Evolutionary conservation across 768 basidiomycete genomes (phyloP).

Genomic region (Rickenella mellea): DNA sequence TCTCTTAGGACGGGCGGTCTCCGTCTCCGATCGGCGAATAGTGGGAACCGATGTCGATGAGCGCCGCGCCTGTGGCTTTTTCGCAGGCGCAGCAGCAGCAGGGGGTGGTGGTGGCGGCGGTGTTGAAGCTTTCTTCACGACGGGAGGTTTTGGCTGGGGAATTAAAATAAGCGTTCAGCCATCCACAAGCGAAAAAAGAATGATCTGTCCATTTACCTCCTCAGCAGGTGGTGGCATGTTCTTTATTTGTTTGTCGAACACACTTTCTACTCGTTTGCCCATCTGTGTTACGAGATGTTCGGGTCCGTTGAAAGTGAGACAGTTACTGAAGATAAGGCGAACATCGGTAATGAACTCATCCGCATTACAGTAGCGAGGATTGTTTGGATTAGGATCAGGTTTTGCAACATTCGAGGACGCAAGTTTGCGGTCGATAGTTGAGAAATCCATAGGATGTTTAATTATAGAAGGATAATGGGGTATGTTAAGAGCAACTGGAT

Average conservation of each 20-base stretch:
- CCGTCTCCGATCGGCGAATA: conserved; percentile 70
- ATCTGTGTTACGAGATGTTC: conserved; percentile 73
- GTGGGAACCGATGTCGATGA: conserved; percentile 75
- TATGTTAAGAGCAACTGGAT: conserved; percentile 70
- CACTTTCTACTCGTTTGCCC: conserved; percentile 73
- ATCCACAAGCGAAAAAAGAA: conserved; percentile 2
- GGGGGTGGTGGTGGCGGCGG: conserved; percentile 27
- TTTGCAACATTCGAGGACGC: conserved; percentile 68
- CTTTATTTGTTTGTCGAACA: conserved; percentile 84
- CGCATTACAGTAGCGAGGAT: conserved; percentile 67
- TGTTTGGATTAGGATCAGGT: conserved; percentile 56
- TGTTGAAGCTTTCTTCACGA: conserved; percentile 31
- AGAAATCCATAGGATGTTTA: conserved; percentile 89
- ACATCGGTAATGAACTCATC: conserved; percentile 84
- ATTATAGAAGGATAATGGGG: conserved; percentile 86
- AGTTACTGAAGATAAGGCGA: conserved; percentile 82
- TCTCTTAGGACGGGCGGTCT: conserved; percentile 77
- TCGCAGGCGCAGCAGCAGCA: conserved; percentile 33
- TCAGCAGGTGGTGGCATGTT: conserved; percentile 71
- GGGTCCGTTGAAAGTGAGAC: conserved; percentile 85
- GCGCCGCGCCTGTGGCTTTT: conserved; percentile 44
- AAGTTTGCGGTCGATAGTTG: conserved; percentile 86
- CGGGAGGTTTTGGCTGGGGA: conserved; percentile 33
- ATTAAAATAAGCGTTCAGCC: conserved; percentile 12
- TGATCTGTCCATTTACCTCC: conserved; percentile 19